Percentiles rank a stretch among this genome's conserved stretches.
phyloP scores from a whole-genome alignment of 192 early-diverging fungal species.

The Coemansia sp. region DNA sequence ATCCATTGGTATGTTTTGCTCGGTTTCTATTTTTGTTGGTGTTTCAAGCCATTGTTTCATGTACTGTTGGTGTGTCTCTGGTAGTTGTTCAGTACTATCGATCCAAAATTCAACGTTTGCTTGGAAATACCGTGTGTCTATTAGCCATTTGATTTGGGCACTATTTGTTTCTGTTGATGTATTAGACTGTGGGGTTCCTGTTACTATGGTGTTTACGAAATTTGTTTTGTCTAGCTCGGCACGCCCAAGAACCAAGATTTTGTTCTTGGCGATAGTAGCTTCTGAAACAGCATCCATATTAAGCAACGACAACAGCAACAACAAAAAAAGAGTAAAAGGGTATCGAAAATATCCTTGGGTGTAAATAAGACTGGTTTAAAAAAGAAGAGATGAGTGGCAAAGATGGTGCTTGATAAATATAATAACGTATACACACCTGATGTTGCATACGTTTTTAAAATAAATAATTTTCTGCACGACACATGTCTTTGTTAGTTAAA shows the following conservation, averaged over 20 bases:
- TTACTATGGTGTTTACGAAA: constrained; percentile 14
- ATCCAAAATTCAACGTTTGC: constrained; percentile 40
- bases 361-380: too few species aligned
- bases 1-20: constrained; percentile 17
- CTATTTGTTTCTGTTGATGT: not conserved
- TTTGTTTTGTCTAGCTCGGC: constrained; percentile 10
- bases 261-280: constrained; percentile 21
- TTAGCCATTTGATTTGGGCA: constrained; percentile 23
- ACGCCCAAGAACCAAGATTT: constrained; percentile 40
- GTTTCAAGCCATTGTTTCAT: constrained; percentile 34
- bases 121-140: constrained; percentile 36
- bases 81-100: constrained; percentile 33
- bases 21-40: constrained; percentile 5
- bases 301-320: too few species aligned
- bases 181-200: not conserved
- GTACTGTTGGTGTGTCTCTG: constrained; percentile 6
- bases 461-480: too few species aligned
- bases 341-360: too few species aligned
- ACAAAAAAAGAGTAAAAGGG: too few species aligned
- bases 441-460: too few species aligned
- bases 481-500: too few species aligned
- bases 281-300: too few species aligned
- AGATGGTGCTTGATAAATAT: too few species aligned
- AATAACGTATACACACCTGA: too few species aligned
- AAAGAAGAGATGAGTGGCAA: too few species aligned